Conservation (phyloP, 2,329 filamentous ascomycete species). For the Aspergillus sp. region DNA sequence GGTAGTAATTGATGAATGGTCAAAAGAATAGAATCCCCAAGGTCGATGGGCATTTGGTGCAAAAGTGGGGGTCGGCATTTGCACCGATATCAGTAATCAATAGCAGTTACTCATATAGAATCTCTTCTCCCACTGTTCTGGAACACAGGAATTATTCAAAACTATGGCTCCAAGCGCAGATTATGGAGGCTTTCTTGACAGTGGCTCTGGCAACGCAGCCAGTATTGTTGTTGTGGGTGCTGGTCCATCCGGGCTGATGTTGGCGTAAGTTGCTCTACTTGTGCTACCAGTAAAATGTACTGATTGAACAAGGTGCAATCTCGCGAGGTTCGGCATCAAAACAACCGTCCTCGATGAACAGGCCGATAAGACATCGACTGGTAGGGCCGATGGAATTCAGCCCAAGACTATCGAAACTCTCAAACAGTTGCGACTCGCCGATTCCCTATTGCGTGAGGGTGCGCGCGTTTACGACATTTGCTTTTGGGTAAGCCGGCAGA, state of each 20-base stretch:
- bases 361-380: slow-evolving; percentile 60
- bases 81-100: background rate
- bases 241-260: slow-evolving; percentile 41
- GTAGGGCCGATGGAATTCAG: slow-evolving; percentile 65
- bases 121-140: slow-evolving; percentile 28
- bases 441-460: slow-evolving; percentile 58
- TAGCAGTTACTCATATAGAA: slow-evolving; percentile 5
- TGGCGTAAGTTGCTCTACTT: slow-evolving; percentile 25
- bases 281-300: slow-evolving; percentile 11
- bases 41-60: slow-evolving; percentile 2
- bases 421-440: slow-evolving; percentile 65
- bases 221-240: slow-evolving; percentile 37
- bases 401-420: slow-evolving; percentile 74
- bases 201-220: slow-evolving; percentile 11
- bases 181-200: slow-evolving; percentile 18
- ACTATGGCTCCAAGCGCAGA: slow-evolving; percentile 24
- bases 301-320: slow-evolving; percentile 40
- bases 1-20: slow-evolving; percentile 19
- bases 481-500: slow-evolving; percentile 52
- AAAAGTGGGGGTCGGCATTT: slow-evolving; percentile 4
- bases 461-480: slow-evolving; percentile 68
- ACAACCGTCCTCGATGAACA: slow-evolving; percentile 63
- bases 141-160: background rate
- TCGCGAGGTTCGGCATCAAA: slow-evolving; percentile 61
- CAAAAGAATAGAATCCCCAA: slow-evolving; percentile 7